Base-by-base conservation (phyloP, 2,329 filamentous ascomycete genomes). In the Helotiales sp. region DNA sequence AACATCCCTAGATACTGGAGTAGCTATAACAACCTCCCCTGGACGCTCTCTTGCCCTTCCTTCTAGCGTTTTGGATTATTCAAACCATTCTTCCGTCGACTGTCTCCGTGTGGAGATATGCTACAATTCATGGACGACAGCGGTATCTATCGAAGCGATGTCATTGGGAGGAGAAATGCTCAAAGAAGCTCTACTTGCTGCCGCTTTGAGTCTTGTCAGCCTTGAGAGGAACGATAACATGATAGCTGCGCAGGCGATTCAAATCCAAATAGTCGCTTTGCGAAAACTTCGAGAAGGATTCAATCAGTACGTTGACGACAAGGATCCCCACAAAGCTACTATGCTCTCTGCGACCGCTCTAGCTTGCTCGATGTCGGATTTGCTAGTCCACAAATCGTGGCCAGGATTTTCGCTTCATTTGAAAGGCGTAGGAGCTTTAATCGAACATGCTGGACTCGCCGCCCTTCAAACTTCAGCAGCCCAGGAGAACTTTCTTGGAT, bases 371-470 rank as follows among this genome's bases (percentile, higher is more conserved):
- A 66, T 69, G 58, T 69, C 69, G 0, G 69, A 70, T 34, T 47
- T 70, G 1, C 26, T 70, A 1, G 59, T 70, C 37, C 68, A 69
- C 30, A 70, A 69, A 43, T 70, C 69, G 2, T 70, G 69, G 69
- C 37, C 59, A 13, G 67, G 67, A 0, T 70, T 69, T 30, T 63
- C 69, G 7, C 59, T 67, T 2, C 69, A 70, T 58, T 49, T 70
- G 7, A 62, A 61, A 32, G 69, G 69, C 24, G 66, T 69, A 4
- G 69, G 69, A 4, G 69, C 69, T 11, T 64, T 70, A 47, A 70
- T 70, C 50, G 66, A 70, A 30, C 64, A 70, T 37, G 60, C 66
- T 20, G 66, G 69, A 8, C 64, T 54, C 22, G 30, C 37, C 17
- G 54, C 58, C 11, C 63, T 70, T 10, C 17, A 26, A 7, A 60